Percentiles rank a stretch among this genome's conserved stretches.
Evolutionary conservation across 2,329 filamentous ascomycete species (phyloP).

Genomic region (Leptographium lundbergii): DNA sequence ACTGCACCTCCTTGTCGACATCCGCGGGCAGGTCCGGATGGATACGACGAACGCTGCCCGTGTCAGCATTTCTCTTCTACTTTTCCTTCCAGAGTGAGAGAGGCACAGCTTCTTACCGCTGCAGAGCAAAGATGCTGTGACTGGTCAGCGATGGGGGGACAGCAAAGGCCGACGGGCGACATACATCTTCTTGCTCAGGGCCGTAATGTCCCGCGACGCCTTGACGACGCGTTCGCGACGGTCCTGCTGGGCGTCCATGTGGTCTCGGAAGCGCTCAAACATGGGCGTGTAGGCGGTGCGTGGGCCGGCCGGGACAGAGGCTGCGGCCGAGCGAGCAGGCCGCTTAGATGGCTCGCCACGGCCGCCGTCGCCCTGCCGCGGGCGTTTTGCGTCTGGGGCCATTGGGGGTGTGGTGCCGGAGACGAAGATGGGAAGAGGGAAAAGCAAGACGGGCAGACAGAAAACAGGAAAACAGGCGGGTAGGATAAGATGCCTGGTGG

Average conservation of each 20-base stretch:
- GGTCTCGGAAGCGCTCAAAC: slow-evolving; percentile 75
- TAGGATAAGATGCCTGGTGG: too few species aligned
- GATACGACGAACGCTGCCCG: slow-evolving; percentile 47
- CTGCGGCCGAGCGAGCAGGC: background rate
- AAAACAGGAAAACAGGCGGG: background rate
- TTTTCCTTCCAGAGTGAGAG: too few species aligned
- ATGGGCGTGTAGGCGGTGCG: slow-evolving; percentile 50
- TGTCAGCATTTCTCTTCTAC: too few species aligned
- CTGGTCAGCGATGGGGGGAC: background rate
- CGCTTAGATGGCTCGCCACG: slow-evolving; percentile 18
- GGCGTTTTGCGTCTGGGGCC: slow-evolving; percentile 29
- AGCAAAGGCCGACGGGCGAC: background rate
- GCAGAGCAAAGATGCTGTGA: slow-evolving; percentile 66
- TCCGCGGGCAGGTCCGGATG: slow-evolving; percentile 51
- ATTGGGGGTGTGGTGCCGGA: background rate
- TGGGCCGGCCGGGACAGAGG: slow-evolving; percentile 8
- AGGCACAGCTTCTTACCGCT: slow-evolving; percentile 42
- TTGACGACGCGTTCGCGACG: slow-evolving; percentile 83
- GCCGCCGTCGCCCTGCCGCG: slow-evolving; percentile 34
- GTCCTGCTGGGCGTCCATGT: slow-evolving; percentile 91
- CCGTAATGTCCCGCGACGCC: slow-evolving; percentile 82
- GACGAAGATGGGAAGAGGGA: background rate
- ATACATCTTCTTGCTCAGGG: slow-evolving; percentile 94
- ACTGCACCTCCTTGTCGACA: slow-evolving; percentile 57
- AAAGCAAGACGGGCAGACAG: background rate